These are phyloP conservation scores for Violaceomyces palustris DNA, from an alignment of 1,284 basidiomycete genomes.

Conservation along the genomic window DNA sequence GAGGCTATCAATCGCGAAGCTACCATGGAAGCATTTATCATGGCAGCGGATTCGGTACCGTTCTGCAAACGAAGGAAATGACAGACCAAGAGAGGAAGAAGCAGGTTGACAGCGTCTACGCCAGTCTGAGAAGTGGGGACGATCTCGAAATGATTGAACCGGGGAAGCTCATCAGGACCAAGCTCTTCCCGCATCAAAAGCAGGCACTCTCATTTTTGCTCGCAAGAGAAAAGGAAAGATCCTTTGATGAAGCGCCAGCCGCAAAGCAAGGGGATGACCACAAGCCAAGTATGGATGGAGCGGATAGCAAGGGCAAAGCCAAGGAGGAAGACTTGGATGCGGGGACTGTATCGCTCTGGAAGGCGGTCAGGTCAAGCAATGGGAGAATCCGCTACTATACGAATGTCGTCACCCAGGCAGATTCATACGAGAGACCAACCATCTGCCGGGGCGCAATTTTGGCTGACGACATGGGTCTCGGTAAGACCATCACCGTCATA, in stretches of 20 bases:
- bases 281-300: neutral
- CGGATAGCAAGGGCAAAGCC: conserved; percentile 1
- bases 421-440: conserved; percentile 61
- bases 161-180: conserved; percentile 78
- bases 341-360: conserved; percentile 71
- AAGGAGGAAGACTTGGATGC: conserved; percentile 1
- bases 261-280: neutral
- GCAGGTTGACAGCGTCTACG: conserved; percentile 91
- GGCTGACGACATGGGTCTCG: conserved; percentile 73
- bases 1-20: conserved; percentile 6
- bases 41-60: conserved; percentile 16
- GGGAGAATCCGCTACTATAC: conserved; percentile 58
- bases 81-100: conserved; percentile 79
- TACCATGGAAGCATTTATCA: conserved; percentile 54
- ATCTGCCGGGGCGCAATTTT: conserved; percentile 84
- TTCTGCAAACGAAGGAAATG: conserved; percentile 27
- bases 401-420: conserved; percentile 79
- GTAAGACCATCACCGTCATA: conserved; percentile 89
- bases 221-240: conserved; percentile 66
- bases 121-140: conserved; percentile 76
- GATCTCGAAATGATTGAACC: conserved; percentile 75
- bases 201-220: conserved; percentile 93
- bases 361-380: conserved; percentile 59
- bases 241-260: no score
- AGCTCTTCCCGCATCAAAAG: conserved; percentile 92